Conservation (phyloP, 2,329 filamentous ascomycete genomes). For the Metarhizium robertsii region DNA sequence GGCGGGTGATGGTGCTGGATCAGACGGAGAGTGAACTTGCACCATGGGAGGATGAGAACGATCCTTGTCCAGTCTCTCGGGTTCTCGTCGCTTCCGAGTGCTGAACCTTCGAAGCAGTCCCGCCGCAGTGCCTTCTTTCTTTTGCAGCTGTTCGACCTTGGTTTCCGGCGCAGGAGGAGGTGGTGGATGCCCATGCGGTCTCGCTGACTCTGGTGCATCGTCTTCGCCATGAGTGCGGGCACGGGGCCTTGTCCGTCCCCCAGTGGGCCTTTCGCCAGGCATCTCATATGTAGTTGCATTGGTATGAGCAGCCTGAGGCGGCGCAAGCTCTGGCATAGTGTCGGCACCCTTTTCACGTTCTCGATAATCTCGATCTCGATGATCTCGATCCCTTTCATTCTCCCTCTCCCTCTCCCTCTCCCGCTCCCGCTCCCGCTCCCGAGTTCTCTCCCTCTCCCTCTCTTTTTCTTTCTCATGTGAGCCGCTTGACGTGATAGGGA, state of each 20-base stretch:
- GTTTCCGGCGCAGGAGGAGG: slow-evolving; percentile 40
- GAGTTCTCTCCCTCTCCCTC: slow-evolving; percentile 13
- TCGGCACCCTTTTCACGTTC: slow-evolving; percentile 28
- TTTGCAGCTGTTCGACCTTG: slow-evolving; percentile 50
- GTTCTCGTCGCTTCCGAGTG: slow-evolving; percentile 68
- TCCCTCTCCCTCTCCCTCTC: slow-evolving; percentile 7
- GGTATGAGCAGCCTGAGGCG: slow-evolving; percentile 81
- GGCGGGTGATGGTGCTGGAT: slow-evolving; percentile 35
- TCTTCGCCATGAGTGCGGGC: slow-evolving; percentile 93
- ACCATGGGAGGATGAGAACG: slow-evolving; percentile 63
- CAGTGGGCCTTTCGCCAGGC: slow-evolving; percentile 78
- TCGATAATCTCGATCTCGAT: slow-evolving; percentile 19
- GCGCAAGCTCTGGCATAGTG: slow-evolving; percentile 61
- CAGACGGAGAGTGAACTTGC: slow-evolving; percentile 69
- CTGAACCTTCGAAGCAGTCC: slow-evolving; percentile 84
- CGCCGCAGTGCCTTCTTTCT: slow-evolving; percentile 80
- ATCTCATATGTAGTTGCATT: slow-evolving; percentile 80
- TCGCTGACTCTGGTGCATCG: slow-evolving; percentile 58
- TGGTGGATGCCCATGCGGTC: slow-evolving; percentile 14
- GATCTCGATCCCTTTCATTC: slow-evolving; percentile 14
- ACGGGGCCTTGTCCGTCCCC: slow-evolving; percentile 71
- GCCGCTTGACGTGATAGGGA: slow-evolving; percentile 37
- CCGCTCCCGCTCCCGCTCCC: not conserved
- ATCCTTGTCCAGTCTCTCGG: slow-evolving; percentile 51
- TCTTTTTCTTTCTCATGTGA: slow-evolving; percentile 24